These are phyloP conservation scores for Euphorbia corollata DNA, from an alignment of 441 rosid genomes.

Conservation along the genomic window DNA sequence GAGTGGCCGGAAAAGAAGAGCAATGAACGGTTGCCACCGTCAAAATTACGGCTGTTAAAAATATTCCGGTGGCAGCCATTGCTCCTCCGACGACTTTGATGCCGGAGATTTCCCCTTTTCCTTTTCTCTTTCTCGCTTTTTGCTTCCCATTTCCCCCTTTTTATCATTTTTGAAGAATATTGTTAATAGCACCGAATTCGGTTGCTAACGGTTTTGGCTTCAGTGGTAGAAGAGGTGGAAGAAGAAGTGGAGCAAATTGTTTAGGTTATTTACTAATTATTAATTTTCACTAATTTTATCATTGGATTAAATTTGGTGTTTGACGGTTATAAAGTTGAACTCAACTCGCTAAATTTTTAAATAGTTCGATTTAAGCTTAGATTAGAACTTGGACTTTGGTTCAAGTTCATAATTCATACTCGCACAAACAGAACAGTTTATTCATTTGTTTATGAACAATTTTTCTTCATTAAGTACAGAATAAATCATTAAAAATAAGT, in stretches of 20 bases:
- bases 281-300: background rate
- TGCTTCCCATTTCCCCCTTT: background rate
- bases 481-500: no score
- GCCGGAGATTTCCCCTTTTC: background rate
- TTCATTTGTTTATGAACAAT: no score
- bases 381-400: no score
- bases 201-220: background rate
- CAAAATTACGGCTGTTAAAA: constrained; percentile 26
- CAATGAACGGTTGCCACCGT: constrained; percentile 21
- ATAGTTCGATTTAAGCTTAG: no score
- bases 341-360: no score
- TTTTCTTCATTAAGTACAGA: no score
- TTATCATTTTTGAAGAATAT: background rate
- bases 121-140: background rate
- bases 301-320: background rate
- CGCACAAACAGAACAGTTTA: no score
- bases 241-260: background rate
- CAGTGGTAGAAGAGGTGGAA: background rate
- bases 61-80: constrained; percentile 35
- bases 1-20: constrained; percentile 43
- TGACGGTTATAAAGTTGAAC: background rate
- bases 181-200: background rate
- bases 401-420: no score
- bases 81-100: background rate
- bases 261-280: background rate